Base-by-base conservation (phyloP, 768 basidiomycete species). In the Omphalotus guepiniiformis region DNA sequence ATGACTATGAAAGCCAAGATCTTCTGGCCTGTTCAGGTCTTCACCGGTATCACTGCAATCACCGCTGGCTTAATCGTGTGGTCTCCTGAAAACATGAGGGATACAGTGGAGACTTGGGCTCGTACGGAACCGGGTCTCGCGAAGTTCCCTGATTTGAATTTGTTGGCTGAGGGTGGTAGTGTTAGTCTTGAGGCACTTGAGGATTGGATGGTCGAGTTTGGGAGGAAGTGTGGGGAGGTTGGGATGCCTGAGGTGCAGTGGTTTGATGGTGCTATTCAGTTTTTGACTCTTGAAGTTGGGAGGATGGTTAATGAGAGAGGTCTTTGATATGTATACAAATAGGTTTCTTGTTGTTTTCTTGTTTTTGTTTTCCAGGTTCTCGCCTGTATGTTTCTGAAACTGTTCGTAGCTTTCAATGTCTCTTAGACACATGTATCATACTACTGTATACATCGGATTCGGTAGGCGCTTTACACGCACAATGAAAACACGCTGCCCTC, bases 1-100 rank as follows among this genome's bases (percentile, higher is more conserved):
- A 16, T 44, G 13, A 25, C 42, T 34, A 44, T 44, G 42, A 34
- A 29, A 15, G 30, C 42, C 23, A 44, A 44, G 26, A n/a, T 29
- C 6, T 8, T 44, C 3, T 35, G 30, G 42, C 42, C 42, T 35
- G 42, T 35, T 4, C 21, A 9, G 5, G 42, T 44, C 11, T 44
- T 44, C 13, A 11, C 36, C 9, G 42, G 36, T 30, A 29, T 44
- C 16, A 34, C 5, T 16, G 21, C 30, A n/a, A n/a, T 44, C n/a
- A 18, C 30, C 12, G 30, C 18, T 22, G 42, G 42, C 1, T 23
- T 8, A 6, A 44, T 44, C 18, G 32, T 44, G 23, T 35, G 26
- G 26, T 7, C 42, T 4, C 22, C 30, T n/a, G n/a, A 30, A 18
- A 12, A 12, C 6, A 44, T 44, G 4, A 34, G 26, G 18, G 30